phyloP scores from a whole-genome alignment of 257 asterid species.

The Eucommia ulmoides region DNA sequence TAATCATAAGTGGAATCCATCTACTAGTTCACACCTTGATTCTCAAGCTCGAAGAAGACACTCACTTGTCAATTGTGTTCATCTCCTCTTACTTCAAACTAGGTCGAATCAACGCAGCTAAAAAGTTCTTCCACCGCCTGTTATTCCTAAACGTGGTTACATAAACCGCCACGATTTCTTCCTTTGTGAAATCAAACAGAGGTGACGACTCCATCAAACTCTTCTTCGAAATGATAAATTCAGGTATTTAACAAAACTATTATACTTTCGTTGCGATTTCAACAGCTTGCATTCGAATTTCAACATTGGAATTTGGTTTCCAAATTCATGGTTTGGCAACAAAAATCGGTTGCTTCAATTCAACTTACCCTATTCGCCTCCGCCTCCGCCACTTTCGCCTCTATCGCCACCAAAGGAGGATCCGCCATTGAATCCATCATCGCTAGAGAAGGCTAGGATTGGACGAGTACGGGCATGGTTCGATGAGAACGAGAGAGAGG shows the following conservation, averaged over 20 bases:
- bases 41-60: conserved; percentile 45
- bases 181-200: conserved; percentile 42
- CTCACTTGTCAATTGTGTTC: conserved; percentile 39
- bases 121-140: conserved; percentile 40
- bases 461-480: too few species aligned
- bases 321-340: conserved; percentile 57
- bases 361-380: too few species aligned
- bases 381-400: too few species aligned
- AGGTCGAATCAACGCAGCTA: conserved; percentile 41
- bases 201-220: conserved; percentile 42
- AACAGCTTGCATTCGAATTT: conserved; percentile 58
- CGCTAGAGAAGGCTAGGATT: too few species aligned
- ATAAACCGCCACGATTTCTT: conserved; percentile 64
- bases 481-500: too few species aligned
- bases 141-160: conserved; percentile 66
- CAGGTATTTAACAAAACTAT: conserved; percentile 61
- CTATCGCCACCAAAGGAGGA: too few species aligned
- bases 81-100: conserved; percentile 47
- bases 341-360: conserved; percentile 45
- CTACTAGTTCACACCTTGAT: conserved; percentile 65
- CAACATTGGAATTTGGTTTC: conserved; percentile 45
- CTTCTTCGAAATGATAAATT: conserved; percentile 53
- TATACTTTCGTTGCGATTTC: conserved; percentile 62
- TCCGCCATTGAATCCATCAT: too few species aligned
- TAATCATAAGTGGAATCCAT: too few species aligned